phyloP scores from a whole-genome alignment of 2,329 filamentous ascomycete species.

The Basipetospora chlamydospora region DNA sequence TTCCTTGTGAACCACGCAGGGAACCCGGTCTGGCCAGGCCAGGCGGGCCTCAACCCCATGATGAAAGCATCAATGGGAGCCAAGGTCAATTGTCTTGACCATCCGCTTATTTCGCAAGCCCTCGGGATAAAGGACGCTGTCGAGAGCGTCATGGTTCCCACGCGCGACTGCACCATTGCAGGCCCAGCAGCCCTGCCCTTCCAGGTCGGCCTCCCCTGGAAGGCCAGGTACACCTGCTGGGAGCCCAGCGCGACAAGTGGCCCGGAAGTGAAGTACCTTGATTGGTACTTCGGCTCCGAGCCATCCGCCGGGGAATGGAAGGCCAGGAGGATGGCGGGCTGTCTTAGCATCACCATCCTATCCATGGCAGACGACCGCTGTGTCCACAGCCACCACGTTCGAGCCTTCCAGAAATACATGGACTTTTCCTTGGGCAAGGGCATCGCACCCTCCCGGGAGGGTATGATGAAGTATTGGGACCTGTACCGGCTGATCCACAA shows the following conservation, averaged over 20 bases:
- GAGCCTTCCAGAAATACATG: constrained; percentile 3
- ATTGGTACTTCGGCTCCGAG: neutral
- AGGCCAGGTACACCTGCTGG: neutral
- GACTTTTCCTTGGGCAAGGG: constrained; percentile 1
- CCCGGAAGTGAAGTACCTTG: constrained; percentile 1
- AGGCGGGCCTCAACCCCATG: neutral
- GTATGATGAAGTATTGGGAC: constrained; percentile 4
- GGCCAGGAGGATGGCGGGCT: too few relatives aligned
- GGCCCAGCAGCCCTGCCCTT: constrained; percentile 1
- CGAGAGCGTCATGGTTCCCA: constrained; percentile 2
- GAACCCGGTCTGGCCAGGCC: neutral
- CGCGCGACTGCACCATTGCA: neutral
- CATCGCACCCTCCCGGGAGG: neutral
- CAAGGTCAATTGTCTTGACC: neutral
- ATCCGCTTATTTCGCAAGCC: neutral
- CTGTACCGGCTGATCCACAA: neutral
- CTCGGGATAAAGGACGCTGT: neutral
- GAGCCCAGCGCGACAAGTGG: neutral
- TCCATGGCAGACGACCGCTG: neutral
- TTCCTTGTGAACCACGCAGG: neutral
- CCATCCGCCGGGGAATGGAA: too few relatives aligned
- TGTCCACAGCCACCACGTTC: constrained; percentile 1
- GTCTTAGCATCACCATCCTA: neutral
- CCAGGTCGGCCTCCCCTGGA: constrained; percentile 4
- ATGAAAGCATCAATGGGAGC: neutral